Conservation (phyloP, 257 asterid species). For the Lycium ferocissimum region DNA sequence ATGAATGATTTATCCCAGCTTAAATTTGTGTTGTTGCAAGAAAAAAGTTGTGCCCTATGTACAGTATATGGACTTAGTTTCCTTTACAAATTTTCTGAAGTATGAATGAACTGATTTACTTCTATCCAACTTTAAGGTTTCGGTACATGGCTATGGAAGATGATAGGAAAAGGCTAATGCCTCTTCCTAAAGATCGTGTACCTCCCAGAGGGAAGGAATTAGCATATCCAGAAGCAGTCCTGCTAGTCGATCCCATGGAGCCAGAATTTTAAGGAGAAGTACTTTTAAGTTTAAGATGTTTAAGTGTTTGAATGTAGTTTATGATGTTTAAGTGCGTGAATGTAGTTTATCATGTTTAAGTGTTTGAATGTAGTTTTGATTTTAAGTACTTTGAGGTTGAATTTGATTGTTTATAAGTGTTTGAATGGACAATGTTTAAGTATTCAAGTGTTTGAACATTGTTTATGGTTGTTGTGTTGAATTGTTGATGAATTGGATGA, state of each 20-base stretch:
- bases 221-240: conserved; percentile 90
- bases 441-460: no score
- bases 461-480: no score
- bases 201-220: conserved; percentile 79
- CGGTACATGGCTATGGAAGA: conserved; percentile 86
- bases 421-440: no score
- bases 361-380: no score
- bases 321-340: no score
- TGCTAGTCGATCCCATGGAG: conserved; percentile 79
- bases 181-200: conserved; percentile 80
- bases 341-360: no score
- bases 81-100: not conserved
- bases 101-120: not conserved
- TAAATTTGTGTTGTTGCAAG: not conserved
- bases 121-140: conserved; percentile 54
- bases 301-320: no score
- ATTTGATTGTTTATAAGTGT: no score
- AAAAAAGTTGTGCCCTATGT: not conserved
- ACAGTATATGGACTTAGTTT: not conserved
- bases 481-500: no score
- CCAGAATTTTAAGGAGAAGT: conserved; percentile 91
- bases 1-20: not conserved
- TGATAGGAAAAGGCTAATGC: conserved; percentile 73
- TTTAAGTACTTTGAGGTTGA: no score
- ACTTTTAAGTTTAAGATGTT: no score